Percentiles rank a stretch among this genome's conserved stretches.
Evolutionary conservation across 345 rosid genomes (phyloP).

Genomic region (Cardamine chenopodiifolia): DNA sequence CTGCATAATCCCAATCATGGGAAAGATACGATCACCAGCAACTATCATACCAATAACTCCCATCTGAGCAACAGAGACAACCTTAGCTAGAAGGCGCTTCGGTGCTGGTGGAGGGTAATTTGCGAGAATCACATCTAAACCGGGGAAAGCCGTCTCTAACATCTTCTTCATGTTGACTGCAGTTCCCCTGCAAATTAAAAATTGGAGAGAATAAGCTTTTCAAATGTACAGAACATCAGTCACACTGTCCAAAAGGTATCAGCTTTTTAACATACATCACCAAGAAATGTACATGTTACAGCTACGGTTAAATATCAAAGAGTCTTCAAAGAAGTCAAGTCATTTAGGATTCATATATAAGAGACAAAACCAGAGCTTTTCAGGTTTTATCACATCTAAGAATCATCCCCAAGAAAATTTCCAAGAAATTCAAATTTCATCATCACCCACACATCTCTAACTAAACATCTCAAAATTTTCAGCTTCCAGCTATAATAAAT

Average conservation of each 20-base stretch:
- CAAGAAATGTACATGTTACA: not conserved
- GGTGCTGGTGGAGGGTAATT: conserved; percentile 82
- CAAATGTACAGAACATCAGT: conserved; percentile 1
- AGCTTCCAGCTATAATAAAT: not conserved
- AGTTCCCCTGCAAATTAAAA: conserved; percentile 56
- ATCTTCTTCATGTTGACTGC: conserved; percentile 80
- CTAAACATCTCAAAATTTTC: not conserved
- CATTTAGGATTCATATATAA: not conserved
- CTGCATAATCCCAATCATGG: conserved; percentile 63
- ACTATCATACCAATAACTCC: conserved; percentile 71
- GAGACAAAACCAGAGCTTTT: not conserved
- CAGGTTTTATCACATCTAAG: not conserved
- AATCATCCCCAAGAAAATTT: not conserved
- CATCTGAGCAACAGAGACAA: conserved; percentile 68
- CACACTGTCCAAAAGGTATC: not conserved
- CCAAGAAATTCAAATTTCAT: not conserved
- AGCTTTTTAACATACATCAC: not conserved
- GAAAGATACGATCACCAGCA: conserved; percentile 81
- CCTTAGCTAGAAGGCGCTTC: conserved; percentile 64
- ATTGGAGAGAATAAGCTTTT: not conserved
- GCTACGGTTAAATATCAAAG: not conserved
- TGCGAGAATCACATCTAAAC: conserved; percentile 71
- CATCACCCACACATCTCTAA: not conserved
- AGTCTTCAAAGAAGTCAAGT: not conserved
- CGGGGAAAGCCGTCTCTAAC: conserved; percentile 77